These are phyloP conservation scores for Coemansia sp. DNA, from an alignment of 192 early-diverging fungal genomes.

Conservation along the genomic window DNA sequence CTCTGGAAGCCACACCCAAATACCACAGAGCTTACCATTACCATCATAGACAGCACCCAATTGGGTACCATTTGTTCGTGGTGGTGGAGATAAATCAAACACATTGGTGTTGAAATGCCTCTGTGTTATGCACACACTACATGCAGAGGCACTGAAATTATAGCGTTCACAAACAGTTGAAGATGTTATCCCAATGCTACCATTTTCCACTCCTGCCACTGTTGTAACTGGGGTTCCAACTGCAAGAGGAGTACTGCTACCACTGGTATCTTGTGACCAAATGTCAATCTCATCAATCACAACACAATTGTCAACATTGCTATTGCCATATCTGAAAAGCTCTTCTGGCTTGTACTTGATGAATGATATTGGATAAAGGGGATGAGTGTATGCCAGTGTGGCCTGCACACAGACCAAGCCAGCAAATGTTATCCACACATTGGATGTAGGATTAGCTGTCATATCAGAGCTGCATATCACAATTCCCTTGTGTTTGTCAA, in stretches of 20 bases:
- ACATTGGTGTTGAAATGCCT: slow-evolving; percentile 26
- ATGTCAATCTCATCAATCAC: slow-evolving; percentile 9
- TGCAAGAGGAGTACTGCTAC: neutral
- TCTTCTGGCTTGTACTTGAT: slow-evolving; percentile 28
- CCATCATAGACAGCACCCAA: slow-evolving; percentile 19
- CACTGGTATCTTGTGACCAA: neutral
- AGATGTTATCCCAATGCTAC: neutral
- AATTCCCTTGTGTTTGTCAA: slow-evolving; percentile 74
- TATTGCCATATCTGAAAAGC: neutral
- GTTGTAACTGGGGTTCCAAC: slow-evolving; percentile 18
- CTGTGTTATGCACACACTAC: slow-evolving; percentile 19
- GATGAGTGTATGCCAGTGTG: slow-evolving; percentile 78
- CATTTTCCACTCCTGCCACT: neutral
- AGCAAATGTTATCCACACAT: slow-evolving; percentile 81
- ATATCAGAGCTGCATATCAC: slow-evolving; percentile 76
- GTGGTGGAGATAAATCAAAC: slow-evolving; percentile 14
- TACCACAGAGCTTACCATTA: slow-evolving; percentile 1
- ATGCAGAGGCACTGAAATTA: slow-evolving; percentile 9
- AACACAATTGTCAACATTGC: neutral
- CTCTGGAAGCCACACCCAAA: slow-evolving; percentile 15
- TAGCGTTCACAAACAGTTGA: slow-evolving; percentile 19
- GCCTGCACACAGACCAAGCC: slow-evolving; percentile 77
- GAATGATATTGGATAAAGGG: slow-evolving; percentile 61
- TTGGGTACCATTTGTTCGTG: neutral
- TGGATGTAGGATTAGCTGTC: slow-evolving; percentile 74